Percentiles rank a stretch among this genome's conserved stretches.
Evolutionary conservation across 495 filamentous ascomycete genomes (phyloP).

Genomic region (Penicillium canariense): DNA sequence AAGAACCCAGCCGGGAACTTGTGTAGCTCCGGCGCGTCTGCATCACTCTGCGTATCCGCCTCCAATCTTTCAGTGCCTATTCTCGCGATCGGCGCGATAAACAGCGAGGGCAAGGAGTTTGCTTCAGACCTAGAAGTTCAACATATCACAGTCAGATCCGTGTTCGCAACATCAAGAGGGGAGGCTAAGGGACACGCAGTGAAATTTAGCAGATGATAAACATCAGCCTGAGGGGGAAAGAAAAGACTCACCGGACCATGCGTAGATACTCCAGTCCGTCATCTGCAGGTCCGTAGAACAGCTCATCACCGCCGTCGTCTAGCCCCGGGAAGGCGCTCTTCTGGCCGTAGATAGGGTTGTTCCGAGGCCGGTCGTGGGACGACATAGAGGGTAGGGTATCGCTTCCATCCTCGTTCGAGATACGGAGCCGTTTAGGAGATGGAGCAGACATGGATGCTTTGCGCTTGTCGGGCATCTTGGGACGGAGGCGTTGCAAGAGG

Average conservation of each 20-base stretch:
- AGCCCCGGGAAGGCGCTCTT: slow-evolving; percentile 73
- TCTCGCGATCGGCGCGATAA: slow-evolving; percentile 45
- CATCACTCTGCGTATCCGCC: neutral
- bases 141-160: slow-evolving; percentile 12
- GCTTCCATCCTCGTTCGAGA: slow-evolving; percentile 29
- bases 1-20: slow-evolving; percentile 16
- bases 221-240: slow-evolving; percentile 1
- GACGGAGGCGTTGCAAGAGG: slow-evolving; percentile 4
- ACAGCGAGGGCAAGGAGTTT: slow-evolving; percentile 62
- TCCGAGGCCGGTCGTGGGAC: slow-evolving; percentile 42
- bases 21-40: neutral
- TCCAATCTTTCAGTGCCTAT: neutral
- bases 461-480: slow-evolving; percentile 38
- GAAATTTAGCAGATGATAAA: slow-evolving; percentile 25
- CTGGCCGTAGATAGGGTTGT: slow-evolving; percentile 71
- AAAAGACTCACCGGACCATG: slow-evolving; percentile 70
- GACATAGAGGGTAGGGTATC: slow-evolving; percentile 13
- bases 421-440: slow-evolving; percentile 29
- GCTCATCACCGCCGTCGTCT: slow-evolving; percentile 54
- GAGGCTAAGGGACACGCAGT: slow-evolving; percentile 7
- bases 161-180: neutral
- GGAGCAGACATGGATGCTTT: slow-evolving; percentile 24
- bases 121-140: slow-evolving; percentile 63
- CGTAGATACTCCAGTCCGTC: slow-evolving; percentile 74
- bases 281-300: slow-evolving; percentile 49